Base-by-base conservation (phyloP, 2,329 filamentous ascomycete species). In the Bipolaris sorokiniana region DNA sequence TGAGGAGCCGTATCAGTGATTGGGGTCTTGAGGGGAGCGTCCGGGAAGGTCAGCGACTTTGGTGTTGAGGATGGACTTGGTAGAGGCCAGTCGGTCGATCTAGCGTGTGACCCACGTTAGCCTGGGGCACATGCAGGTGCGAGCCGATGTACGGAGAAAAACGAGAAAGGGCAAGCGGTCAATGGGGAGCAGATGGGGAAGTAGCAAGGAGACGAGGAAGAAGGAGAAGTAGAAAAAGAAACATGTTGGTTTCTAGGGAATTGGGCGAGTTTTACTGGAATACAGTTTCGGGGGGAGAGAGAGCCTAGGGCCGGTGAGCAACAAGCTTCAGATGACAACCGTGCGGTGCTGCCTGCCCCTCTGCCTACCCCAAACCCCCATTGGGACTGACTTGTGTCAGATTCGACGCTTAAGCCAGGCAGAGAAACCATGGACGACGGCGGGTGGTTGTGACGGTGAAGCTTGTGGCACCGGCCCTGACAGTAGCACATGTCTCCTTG, bases 31-130 rank as follows among this genome's bases (percentile, higher is more conserved):
- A 79, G 72, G 57, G 69, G 69, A 44, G 71, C 66, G 66, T 78
- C 72, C 55, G 76, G 72, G 59, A 78, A 77, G 22, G 74, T 75
- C 54, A 68, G 66, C 50, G 76, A 78, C 59, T 78, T 81, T 51
- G 81, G 81, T 31, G 81, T 82, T 56, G 78, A 79, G 55, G 77
- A 78, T 37, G 81, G 81, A 73, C 80, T 82, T 64, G 80, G 80
- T 62, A 82, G 78, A 65, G 76, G 78, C 79, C 80, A 82, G 66
- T 81, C 79, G 62, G 76, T 71, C 59, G 74, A 72, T 70, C 79
- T 80, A 68, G 65, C 60, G 72, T 68, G 64, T 61, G 58, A 63
- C 61, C 62, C 65, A 62, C 56, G 65, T 76, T 74, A 76, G 74
- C 73, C 52, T 64, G 66, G 64, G 67, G 65, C 69, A 64, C 68